Evolutionary conservation across 1,139 yeast species (phyloP).

Genomic region (Pneumocystis sp.): DNA sequence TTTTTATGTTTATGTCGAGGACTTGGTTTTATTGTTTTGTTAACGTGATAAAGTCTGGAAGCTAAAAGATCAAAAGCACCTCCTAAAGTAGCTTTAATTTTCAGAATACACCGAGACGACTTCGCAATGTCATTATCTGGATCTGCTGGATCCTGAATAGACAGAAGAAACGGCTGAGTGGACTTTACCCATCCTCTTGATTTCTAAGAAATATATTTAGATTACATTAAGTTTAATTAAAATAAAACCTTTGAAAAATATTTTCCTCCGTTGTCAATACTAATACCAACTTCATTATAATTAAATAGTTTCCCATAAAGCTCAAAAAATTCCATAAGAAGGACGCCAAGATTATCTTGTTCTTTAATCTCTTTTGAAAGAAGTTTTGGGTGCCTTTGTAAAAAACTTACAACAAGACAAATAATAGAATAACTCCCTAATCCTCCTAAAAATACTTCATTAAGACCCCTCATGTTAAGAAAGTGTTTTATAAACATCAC

Average conservation of each 20-base stretch:
- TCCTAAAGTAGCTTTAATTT: constrained; percentile 71
- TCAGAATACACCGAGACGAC: constrained; percentile 52
- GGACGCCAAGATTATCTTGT: constrained; percentile 65
- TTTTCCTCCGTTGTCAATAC: constrained; percentile 32
- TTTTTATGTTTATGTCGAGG: neutral
- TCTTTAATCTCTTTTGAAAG: constrained; percentile 53
- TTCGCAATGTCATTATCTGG: constrained; percentile 58
- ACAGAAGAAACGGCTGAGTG: constrained; percentile 48
- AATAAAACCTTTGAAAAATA: constrained; percentile 40
- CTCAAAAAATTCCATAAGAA: constrained; percentile 85
- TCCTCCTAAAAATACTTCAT: constrained; percentile 93
- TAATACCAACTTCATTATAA: constrained; percentile 60
- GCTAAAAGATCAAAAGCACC: constrained; percentile 71
- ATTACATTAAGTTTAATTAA: constrained; percentile 25
- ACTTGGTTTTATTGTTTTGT: neutral
- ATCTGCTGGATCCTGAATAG: constrained; percentile 87
- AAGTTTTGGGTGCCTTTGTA: constrained; percentile 65
- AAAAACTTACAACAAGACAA: constrained; percentile 70
- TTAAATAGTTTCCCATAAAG: constrained; percentile 88
- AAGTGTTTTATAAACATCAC: constrained; percentile 80
- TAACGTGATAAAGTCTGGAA: neutral
- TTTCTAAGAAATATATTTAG: constrained; percentile 23
- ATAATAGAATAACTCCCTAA: constrained; percentile 89
- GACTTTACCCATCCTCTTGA: constrained; percentile 29
- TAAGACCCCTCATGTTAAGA: constrained; percentile 59